phyloP scores from a whole-genome alignment of 2,329 filamentous ascomycete species.

The Parasarocladium wereldwijsianum region DNA sequence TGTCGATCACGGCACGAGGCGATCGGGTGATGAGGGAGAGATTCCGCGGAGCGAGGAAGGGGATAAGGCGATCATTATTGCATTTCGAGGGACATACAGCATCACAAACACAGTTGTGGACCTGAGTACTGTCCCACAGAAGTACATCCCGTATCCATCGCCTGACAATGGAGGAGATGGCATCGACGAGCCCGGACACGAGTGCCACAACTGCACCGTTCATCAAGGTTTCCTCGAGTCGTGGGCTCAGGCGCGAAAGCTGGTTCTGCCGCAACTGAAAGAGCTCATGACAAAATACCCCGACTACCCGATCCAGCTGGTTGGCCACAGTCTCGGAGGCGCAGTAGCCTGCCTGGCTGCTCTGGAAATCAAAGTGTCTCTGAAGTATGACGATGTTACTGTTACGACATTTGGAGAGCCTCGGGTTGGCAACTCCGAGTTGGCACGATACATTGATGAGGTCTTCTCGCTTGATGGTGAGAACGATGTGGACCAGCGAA shows the following conservation, averaged over 20 bases:
- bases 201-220: constrained; percentile 78
- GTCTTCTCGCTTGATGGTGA: constrained; percentile 30
- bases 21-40: constrained; percentile 7
- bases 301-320: constrained; percentile 58
- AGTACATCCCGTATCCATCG: constrained; percentile 76
- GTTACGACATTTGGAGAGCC: constrained; percentile 94
- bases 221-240: constrained; percentile 80
- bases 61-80: constrained; percentile 51
- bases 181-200: constrained; percentile 25
- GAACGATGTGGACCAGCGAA: constrained; percentile 16
- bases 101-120: constrained; percentile 84
- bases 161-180: constrained; percentile 25
- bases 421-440: constrained; percentile 40
- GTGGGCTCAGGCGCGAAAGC: constrained; percentile 60
- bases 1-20: constrained; percentile 47
- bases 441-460: constrained; percentile 39
- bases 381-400: constrained; percentile 58
- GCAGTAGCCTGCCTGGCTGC: constrained; percentile 80
- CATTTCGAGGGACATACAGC: constrained; percentile 90
- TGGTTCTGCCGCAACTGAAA: constrained; percentile 54
- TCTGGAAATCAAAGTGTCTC: constrained; percentile 57
- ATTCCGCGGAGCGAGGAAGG: constrained; percentile 7
- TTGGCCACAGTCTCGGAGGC: constrained; percentile 86
- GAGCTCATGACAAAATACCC: constrained; percentile 46
- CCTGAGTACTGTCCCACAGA: constrained; percentile 75